These are phyloP conservation scores for Moringa oleifera DNA, from an alignment of 345 rosid genomes.

Conservation along the genomic window DNA sequence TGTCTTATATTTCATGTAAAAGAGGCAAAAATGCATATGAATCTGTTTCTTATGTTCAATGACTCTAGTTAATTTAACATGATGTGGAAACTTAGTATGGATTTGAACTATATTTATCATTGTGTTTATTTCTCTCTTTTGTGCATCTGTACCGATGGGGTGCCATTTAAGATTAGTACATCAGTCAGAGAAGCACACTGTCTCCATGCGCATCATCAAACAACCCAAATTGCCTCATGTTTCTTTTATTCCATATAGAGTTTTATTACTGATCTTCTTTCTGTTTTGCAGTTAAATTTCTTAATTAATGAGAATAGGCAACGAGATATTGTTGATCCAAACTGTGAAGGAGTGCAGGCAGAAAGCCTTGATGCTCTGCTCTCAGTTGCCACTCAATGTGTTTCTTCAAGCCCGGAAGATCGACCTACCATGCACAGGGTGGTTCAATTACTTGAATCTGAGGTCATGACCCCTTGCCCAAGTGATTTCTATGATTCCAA, in stretches of 20 bases:
- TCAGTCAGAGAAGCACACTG: background rate
- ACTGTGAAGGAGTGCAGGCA: slow-evolving; percentile 70
- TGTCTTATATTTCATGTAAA: too few relatives aligned
- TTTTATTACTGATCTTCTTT: background rate
- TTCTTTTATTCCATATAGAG: too few relatives aligned
- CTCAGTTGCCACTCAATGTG: slow-evolving; percentile 72
- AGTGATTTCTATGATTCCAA: slow-evolving; percentile 92
- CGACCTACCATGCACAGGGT: slow-evolving; percentile 98
- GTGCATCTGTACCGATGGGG: too few relatives aligned
- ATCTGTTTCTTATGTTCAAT: too few relatives aligned
- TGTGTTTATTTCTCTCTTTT: too few relatives aligned
- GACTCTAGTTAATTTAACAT: too few relatives aligned
- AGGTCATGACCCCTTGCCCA: slow-evolving; percentile 98
- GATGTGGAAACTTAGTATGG: too few relatives aligned
- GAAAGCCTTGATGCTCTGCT: slow-evolving; percentile 87
- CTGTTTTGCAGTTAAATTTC: slow-evolving; percentile 71
- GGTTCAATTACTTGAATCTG: slow-evolving; percentile 88
- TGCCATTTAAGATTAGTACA: background rate
- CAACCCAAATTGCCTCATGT: too few relatives aligned
- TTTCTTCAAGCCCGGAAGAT: slow-evolving; percentile 74
- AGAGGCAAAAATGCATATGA: too few relatives aligned
- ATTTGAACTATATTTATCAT: too few relatives aligned
- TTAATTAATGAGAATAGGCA: slow-evolving; percentile 62
- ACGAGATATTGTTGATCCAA: slow-evolving; percentile 61
- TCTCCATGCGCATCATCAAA: background rate